These are phyloP conservation scores for Trichosanthes truncata DNA, from an alignment of 306 rosid genomes.

Conservation along the genomic window DNA sequence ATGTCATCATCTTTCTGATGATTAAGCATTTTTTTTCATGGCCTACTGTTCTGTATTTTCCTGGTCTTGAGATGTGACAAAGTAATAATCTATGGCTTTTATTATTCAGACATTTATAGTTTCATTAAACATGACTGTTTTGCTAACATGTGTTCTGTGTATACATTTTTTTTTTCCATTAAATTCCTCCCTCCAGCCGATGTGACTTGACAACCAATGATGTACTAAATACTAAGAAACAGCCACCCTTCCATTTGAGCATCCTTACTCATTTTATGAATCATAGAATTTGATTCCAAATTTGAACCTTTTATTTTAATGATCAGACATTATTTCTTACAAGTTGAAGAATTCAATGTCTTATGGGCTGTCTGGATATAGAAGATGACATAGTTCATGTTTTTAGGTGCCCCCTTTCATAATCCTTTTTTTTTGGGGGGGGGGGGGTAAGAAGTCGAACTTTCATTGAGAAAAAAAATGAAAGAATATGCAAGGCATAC, in stretches of 20 bases:
- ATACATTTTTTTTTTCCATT: neutral
- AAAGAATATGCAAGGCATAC: no score
- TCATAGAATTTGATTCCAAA: neutral
- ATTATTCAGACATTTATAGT: neutral
- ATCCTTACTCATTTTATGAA: neutral
- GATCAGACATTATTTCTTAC: neutral
- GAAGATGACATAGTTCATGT: neutral
- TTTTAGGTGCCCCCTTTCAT: neutral
- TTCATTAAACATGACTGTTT: neutral
- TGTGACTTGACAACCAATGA: neutral
- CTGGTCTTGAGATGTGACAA: neutral
- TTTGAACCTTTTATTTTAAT: neutral
- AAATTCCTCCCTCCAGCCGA: neutral
- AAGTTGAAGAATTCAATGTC: neutral
- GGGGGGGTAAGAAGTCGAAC: no score
- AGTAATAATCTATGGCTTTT: neutral
- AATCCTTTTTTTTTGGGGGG: no score
- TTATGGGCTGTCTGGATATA: neutral
- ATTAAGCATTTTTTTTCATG: neutral
- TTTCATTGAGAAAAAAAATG: no score
- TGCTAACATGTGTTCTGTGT: neutral
- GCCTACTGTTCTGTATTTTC: neutral
- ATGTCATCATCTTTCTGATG: neutral
- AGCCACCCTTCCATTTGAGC: neutral
- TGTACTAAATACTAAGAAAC: neutral